These are phyloP conservation scores for Annulohypoxylon stygium DNA, from an alignment of 495 filamentous ascomycete genomes.

Conservation along the genomic window DNA sequence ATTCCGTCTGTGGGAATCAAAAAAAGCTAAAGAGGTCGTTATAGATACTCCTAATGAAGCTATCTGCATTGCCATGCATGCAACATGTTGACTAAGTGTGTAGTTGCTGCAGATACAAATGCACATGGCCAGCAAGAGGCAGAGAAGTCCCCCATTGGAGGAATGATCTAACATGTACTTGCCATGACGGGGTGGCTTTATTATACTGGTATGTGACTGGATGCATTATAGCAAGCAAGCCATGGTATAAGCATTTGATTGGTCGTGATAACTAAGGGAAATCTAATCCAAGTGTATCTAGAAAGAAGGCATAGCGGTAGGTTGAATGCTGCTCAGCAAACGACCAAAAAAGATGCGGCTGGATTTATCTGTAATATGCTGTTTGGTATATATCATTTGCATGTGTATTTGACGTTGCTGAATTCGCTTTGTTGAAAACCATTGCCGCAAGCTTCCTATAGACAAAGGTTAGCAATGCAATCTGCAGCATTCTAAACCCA, in stretches of 20 bases:
- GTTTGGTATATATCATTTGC: slow-evolving; percentile 7
- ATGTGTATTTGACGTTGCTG: not conserved
- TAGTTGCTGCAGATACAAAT: not conserved
- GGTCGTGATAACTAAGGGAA: not conserved
- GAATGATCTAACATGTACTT: not conserved
- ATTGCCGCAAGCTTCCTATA: not conserved
- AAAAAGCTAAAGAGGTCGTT: not conserved
- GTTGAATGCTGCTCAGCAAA: not conserved
- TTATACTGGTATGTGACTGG: not conserved
- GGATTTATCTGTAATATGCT: not conserved
- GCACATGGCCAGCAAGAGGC: not conserved
- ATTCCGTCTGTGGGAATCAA: not conserved
- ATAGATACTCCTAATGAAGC: not conserved
- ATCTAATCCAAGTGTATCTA: not conserved
- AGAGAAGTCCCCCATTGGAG: not conserved
- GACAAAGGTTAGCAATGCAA: slow-evolving; percentile 22
- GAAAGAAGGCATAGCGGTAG: not conserved
- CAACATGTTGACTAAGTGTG: not conserved
- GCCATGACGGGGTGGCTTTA: not conserved
- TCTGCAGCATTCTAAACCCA: not conserved
- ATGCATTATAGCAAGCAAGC: not conserved
- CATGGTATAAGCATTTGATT: not conserved
- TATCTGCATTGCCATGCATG: not conserved
- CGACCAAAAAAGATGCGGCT: not conserved
- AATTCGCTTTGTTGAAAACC: slow-evolving; percentile 14